A percentile compares a stretch with the other conserved stretches of the same genome.
phyloP scores from a whole-genome alignment of 2,329 filamentous ascomycete genomes.

The Coniochaeta pulveracea region DNA sequence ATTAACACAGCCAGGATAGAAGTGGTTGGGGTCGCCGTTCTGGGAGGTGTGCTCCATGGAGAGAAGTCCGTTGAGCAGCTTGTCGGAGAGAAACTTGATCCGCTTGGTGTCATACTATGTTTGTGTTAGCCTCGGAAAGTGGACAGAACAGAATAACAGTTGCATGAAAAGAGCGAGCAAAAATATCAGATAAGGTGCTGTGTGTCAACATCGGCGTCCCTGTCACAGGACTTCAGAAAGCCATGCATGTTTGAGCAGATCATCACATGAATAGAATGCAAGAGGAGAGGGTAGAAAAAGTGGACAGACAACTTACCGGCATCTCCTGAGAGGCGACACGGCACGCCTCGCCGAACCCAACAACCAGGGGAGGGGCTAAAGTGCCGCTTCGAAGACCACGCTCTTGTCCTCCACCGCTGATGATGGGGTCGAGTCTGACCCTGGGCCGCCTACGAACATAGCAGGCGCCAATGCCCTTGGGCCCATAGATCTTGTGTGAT shows the following conservation, averaged over 20 bases:
- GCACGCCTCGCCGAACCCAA: conserved; percentile 93
- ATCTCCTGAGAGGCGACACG: conserved; percentile 85
- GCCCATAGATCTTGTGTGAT: conserved; percentile 96
- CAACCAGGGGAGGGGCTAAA: conserved; percentile 75
- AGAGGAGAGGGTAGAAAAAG: conserved; percentile 11
- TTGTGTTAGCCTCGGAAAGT: conserved; percentile 2
- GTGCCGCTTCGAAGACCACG: conserved; percentile 90
- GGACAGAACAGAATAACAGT: not conserved
- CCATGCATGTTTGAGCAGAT: conserved; percentile 78
- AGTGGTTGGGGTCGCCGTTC: conserved; percentile 72
- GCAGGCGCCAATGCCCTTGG: conserved; percentile 93
- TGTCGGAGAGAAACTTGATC: conserved; percentile 72
- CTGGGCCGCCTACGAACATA: conserved; percentile 87
- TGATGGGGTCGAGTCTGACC: conserved; percentile 90
- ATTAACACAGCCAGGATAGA: conserved; percentile 96
- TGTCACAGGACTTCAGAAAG: conserved; percentile 69
- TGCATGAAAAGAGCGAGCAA: conserved; percentile 4
- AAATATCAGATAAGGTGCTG: conserved; percentile 56
- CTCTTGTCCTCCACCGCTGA: conserved; percentile 93
- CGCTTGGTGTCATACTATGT: conserved; percentile 81
- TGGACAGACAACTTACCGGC: conserved; percentile 51
- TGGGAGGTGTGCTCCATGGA: conserved; percentile 84
- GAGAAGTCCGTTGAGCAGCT: conserved; percentile 71
- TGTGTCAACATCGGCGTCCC: conserved; percentile 45
- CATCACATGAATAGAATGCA: too few species aligned